Conservation (phyloP, 805 yeast species). For the Suhomyces tanzawaensis region DNA sequence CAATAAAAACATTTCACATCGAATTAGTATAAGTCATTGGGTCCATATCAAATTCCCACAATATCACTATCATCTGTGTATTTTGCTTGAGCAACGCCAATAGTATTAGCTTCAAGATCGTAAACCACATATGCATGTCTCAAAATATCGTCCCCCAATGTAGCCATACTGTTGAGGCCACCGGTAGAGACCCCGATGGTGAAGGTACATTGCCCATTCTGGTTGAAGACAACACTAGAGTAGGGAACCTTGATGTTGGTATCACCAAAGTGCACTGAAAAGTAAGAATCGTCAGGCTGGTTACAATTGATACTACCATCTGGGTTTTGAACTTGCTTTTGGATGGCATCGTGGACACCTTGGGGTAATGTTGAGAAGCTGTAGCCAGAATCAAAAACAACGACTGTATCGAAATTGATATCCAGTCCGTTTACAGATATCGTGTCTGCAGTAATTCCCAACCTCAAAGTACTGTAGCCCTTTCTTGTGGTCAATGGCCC, state of each 20-base stretch:
- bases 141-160: slow-evolving; percentile 55
- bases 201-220: neutral
- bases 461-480: neutral
- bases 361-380: slow-evolving; percentile 5
- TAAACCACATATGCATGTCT: slow-evolving; percentile 53
- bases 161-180: neutral
- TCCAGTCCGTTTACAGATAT: neutral
- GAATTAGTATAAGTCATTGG: too few relatives aligned
- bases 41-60: too few relatives aligned
- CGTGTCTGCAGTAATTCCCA: slow-evolving; percentile 1
- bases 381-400: slow-evolving; percentile 9
- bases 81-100: slow-evolving; percentile 49
- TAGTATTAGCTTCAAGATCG: slow-evolving; percentile 45
- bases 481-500: slow-evolving; percentile 10
- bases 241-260: slow-evolving; percentile 8
- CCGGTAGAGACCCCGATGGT: neutral
- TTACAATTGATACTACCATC: slow-evolving; percentile 4
- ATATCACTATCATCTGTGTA: too few relatives aligned
- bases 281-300: slow-evolving; percentile 7
- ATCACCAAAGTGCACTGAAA: slow-evolving; percentile 7
- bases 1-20: too few relatives aligned
- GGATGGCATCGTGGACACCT: slow-evolving; percentile 1
- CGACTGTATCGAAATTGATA: neutral
- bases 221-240: slow-evolving; percentile 1
- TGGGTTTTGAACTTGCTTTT: neutral